These are phyloP conservation scores for Nectriaceae sp. DNA, from an alignment of 2,329 filamentous ascomycete species.

Conservation along the genomic window DNA sequence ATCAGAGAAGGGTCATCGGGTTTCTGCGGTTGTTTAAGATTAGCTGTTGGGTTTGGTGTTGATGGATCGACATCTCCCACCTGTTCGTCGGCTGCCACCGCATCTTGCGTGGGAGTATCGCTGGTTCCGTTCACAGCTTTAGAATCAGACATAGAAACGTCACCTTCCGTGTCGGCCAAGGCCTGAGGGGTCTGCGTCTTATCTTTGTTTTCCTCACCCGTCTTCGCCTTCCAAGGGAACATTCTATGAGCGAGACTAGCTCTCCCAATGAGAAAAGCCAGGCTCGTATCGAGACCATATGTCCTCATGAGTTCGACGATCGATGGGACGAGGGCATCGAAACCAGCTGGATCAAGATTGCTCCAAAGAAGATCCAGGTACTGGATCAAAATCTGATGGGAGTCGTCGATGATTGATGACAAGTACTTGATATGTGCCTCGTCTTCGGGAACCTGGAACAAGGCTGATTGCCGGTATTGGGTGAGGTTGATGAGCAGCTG, in stretches of 20 bases:
- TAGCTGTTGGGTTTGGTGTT: conserved; percentile 22
- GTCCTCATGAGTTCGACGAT: conserved; percentile 73
- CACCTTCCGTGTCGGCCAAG: conserved; percentile 55
- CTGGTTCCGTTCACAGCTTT: conserved; percentile 29
- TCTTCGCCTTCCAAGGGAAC: conserved; percentile 43
- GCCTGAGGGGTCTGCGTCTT: conserved; percentile 20
- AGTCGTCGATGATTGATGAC: conserved; percentile 85
- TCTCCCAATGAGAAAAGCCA: conserved; percentile 85
- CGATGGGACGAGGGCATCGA: conserved; percentile 76
- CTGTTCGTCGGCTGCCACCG: conserved; percentile 34
- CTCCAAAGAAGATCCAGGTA: conserved; percentile 87
- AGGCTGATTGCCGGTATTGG: conserved; percentile 85
- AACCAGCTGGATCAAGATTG: conserved; percentile 74
- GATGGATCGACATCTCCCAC: conserved; percentile 23
- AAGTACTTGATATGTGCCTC: conserved; percentile 86
- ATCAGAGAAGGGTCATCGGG: conserved; percentile 36
- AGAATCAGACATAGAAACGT: conserved; percentile 52
- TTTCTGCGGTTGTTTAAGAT: conserved; percentile 32
- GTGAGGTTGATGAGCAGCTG: conserved; percentile 87
- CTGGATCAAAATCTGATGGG: conserved; percentile 81
- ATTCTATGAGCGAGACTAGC: conserved; percentile 71
- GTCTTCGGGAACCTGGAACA: conserved; percentile 71
- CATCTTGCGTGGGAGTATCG: conserved; percentile 29
- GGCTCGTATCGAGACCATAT: conserved; percentile 75
- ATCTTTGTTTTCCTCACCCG: conserved; percentile 28